These are phyloP conservation scores for Paecilomyces niveus DNA, from an alignment of 2,329 filamentous ascomycete genomes.

Conservation along the genomic window DNA sequence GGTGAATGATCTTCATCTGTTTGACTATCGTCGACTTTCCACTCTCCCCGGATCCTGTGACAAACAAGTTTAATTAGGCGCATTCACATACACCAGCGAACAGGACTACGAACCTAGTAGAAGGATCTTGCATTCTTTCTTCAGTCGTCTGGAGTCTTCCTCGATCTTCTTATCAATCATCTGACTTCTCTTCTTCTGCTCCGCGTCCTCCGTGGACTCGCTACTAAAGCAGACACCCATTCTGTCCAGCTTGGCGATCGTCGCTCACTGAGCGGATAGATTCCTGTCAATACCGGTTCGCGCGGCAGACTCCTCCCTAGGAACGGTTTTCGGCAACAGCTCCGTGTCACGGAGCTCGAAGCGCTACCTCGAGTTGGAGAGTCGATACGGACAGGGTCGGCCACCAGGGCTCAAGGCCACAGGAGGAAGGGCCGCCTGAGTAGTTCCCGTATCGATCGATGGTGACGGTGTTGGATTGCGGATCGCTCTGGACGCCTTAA, in stretches of 20 bases:
- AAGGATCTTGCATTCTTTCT: conserved; percentile 97
- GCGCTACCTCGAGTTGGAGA: conserved; percentile 16
- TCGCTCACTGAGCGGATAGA: not conserved
- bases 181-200: conserved; percentile 94
- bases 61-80: conserved; percentile 6
- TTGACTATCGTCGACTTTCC: conserved; percentile 99
- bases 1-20: conserved; percentile 99
- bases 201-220: conserved; percentile 68
- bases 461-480: not conserved
- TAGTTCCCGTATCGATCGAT: not conserved
- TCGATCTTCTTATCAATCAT: conserved; percentile 90
- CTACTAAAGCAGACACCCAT: conserved; percentile 96
- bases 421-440: conserved; percentile 4
- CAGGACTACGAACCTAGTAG: conserved; percentile 66
- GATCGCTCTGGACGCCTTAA: not conserved
- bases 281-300: not conserved
- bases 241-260: conserved; percentile 9
- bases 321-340: not conserved
- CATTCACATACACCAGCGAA: conserved; percentile 4
- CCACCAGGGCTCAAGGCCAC: conserved; percentile 6
- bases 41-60: conserved; percentile 86
- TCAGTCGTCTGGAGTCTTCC: conserved; percentile 85
- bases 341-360: conserved; percentile 12
- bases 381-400: conserved; percentile 1
- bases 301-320: not conserved